These are phyloP conservation scores for Debaryomyces sp. DNA, from an alignment of 1,139 yeast species.

Conservation along the genomic window DNA sequence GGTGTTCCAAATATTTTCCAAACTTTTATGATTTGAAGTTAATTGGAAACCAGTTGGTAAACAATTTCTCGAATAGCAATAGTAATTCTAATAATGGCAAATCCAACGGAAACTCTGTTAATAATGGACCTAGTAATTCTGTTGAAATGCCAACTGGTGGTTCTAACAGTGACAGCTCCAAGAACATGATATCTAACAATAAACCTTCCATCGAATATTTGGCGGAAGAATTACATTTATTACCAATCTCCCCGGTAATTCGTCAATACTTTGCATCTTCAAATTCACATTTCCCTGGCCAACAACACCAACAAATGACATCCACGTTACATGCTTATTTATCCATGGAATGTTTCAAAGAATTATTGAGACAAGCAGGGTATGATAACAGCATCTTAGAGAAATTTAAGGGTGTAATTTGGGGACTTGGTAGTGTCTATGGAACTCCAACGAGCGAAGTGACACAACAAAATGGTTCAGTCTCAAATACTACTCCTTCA, in stretches of 20 bases:
- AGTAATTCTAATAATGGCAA: background rate
- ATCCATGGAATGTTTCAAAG: constrained; percentile 61
- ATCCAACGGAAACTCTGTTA: constrained; percentile 1
- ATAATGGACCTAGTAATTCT: constrained; percentile 14
- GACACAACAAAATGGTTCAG: constrained; percentile 17
- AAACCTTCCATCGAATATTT: constrained; percentile 52
- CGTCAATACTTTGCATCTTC: constrained; percentile 49
- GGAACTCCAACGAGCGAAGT: constrained; percentile 10
- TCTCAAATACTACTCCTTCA: constrained; percentile 20
- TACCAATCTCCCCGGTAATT: constrained; percentile 52
- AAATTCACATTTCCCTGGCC: constrained; percentile 30
- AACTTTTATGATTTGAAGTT: constrained; percentile 82
- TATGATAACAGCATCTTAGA: constrained; percentile 38
- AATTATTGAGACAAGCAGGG: constrained; percentile 48
- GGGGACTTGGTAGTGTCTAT: constrained; percentile 44
- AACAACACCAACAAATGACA: constrained; percentile 46
- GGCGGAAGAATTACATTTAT: constrained; percentile 61
- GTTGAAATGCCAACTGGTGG: constrained; percentile 14
- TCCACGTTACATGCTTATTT: constrained; percentile 55
- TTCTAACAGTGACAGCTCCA: constrained; percentile 16
- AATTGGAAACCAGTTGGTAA: constrained; percentile 59
- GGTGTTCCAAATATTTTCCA: constrained; percentile 77
- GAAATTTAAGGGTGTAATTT: constrained; percentile 52
- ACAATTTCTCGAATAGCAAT: constrained; percentile 22
- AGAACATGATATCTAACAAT: constrained; percentile 21